Conservation (phyloP, 495 filamentous ascomycete species). For the Podospora sp. region DNA sequence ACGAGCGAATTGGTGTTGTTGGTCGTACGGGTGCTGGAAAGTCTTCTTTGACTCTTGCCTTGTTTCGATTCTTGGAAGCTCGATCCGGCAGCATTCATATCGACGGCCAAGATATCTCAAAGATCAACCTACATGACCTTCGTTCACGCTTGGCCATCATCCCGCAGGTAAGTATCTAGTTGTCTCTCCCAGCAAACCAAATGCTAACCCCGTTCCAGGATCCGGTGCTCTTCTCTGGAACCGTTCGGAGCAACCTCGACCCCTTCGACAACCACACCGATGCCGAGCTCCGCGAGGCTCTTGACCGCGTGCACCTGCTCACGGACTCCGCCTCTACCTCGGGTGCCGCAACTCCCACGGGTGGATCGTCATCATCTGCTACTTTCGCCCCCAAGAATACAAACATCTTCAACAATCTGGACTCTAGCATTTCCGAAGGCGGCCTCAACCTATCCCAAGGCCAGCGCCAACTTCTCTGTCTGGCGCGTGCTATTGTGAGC, state of each 20-base stretch:
- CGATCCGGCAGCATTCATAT: conserved; percentile 69
- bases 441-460: conserved; percentile 85
- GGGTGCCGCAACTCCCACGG: conserved; percentile 33
- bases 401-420: conserved; percentile 65
- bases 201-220: conserved; percentile 45
- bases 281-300: conserved; percentile 69
- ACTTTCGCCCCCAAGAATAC: conserved; percentile 49
- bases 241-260: conserved; percentile 80
- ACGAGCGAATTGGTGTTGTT: conserved; percentile 79
- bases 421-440: conserved; percentile 68
- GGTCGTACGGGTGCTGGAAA: conserved; percentile 89
- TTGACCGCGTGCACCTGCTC: conserved; percentile 76
- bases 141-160: conserved; percentile 80
- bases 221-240: conserved; percentile 85
- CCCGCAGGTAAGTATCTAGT: conserved; percentile 53
- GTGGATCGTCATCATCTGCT: conserved; percentile 20
- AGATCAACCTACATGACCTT: conserved; percentile 71
- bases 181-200: neutral
- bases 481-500: conserved; percentile 82
- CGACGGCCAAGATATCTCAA: conserved; percentile 76
- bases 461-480: conserved; percentile 84
- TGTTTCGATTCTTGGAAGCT: conserved; percentile 84
- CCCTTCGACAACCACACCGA: conserved; percentile 75
- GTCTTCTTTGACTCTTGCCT: conserved; percentile 76
- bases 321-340: conserved; percentile 38